phyloP scores from a whole-genome alignment of 2,329 filamentous ascomycete genomes.

The Ascochyta fabae region DNA sequence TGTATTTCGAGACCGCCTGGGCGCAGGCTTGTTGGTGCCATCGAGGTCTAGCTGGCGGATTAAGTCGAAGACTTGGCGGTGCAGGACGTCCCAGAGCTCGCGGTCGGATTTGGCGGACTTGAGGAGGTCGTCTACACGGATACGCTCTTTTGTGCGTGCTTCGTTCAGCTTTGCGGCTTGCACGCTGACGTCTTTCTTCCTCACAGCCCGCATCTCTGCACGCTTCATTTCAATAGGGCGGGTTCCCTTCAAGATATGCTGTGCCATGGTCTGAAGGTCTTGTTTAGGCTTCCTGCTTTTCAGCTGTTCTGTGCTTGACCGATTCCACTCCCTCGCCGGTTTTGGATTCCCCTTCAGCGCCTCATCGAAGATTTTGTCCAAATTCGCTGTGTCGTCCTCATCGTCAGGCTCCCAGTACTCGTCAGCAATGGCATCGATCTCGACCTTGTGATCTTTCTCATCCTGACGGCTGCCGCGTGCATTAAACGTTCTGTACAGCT shows the following conservation, averaged over 20 bases:
- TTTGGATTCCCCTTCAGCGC: constrained; percentile 27
- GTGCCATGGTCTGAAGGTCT: constrained; percentile 25
- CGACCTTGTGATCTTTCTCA: constrained; percentile 19
- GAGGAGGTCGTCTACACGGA: constrained; percentile 63
- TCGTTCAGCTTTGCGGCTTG: constrained; percentile 24
- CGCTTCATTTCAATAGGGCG: constrained; percentile 4
- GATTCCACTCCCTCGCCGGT: constrained; percentile 4
- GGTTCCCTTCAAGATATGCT: constrained; percentile 19
- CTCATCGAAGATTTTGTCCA: constrained; percentile 44
- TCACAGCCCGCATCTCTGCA: background rate
- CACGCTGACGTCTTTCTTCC: background rate
- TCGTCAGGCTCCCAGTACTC: constrained; percentile 44
- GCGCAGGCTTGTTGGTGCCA: constrained; percentile 9
- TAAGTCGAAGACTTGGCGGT: constrained; percentile 69
- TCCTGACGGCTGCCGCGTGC: constrained; percentile 27
- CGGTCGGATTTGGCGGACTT: constrained; percentile 64
- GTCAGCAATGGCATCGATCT: constrained; percentile 39
- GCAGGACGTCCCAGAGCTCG: constrained; percentile 71
- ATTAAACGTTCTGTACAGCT: constrained; percentile 40
- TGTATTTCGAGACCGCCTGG: background rate
- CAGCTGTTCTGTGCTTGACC: constrained; percentile 10
- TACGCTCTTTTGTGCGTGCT: constrained; percentile 51
- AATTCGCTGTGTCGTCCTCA: constrained; percentile 18
- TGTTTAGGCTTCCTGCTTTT: constrained; percentile 10
- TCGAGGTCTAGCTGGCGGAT: constrained; percentile 63